A percentile compares a stretch with the other conserved stretches of the same genome.
Evolutionary conservation across 306 rosid genomes (phyloP).

Genomic region (Fragaria iinumae): DNA sequence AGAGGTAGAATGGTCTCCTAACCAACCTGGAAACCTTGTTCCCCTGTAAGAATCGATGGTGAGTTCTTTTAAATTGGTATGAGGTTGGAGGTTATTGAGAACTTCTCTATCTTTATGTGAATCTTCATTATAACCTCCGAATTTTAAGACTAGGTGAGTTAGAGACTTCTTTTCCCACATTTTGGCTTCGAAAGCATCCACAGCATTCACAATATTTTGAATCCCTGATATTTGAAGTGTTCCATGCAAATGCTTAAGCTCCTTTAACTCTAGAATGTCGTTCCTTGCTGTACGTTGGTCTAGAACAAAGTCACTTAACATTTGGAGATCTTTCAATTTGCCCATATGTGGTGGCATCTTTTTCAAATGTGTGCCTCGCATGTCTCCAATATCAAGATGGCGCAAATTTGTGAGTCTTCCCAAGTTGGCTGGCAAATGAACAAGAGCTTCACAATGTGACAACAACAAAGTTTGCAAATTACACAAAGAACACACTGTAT

Average conservation of each 20-base stretch:
- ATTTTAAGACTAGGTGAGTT: slow-evolving; percentile 6
- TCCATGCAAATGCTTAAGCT: neutral
- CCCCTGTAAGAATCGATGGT: slow-evolving; percentile 15
- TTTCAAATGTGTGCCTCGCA: neutral
- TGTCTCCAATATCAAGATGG: slow-evolving; percentile 5
- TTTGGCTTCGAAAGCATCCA: slow-evolving; percentile 16
- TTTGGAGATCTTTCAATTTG: slow-evolving; percentile 3
- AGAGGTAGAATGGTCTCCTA: slow-evolving; percentile 3
- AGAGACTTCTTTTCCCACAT: slow-evolving; percentile 7
- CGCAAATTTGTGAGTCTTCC: neutral
- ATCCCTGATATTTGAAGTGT: slow-evolving; percentile 15
- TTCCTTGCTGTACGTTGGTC: neutral
- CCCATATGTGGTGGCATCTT: slow-evolving; percentile 8
- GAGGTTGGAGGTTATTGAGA: slow-evolving; percentile 11
- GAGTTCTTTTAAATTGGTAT: slow-evolving; percentile 7
- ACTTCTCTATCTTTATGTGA: slow-evolving; percentile 4
- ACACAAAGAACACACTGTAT: neutral
- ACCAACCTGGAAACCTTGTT: slow-evolving; percentile 19
- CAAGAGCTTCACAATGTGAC: neutral
- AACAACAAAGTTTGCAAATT: neutral
- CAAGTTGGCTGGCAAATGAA: neutral
- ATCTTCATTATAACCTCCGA: neutral
- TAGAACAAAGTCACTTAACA: neutral
- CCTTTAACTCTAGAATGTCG: neutral
- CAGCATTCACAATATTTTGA: neutral